Percentiles rank a stretch among this genome's conserved stretches.
Evolutionary conservation across 345 rosid genomes (phyloP).

Genomic region (Salix exigua): DNA sequence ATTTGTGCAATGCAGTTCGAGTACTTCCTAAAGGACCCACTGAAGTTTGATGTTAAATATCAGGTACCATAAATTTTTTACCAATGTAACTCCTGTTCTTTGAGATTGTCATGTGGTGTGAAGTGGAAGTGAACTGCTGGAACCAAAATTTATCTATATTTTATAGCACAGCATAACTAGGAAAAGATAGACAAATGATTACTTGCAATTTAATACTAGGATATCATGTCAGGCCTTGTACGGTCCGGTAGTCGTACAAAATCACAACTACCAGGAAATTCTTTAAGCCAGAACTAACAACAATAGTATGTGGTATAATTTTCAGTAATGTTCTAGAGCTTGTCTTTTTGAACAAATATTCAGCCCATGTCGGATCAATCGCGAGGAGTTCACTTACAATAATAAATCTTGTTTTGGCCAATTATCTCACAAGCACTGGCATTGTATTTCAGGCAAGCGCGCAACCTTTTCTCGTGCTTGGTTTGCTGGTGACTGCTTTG

Average conservation of each 20-base stretch:
- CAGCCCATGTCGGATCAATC: not conserved
- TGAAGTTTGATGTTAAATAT: constrained; percentile 87
- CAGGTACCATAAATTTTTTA: constrained; percentile 43
- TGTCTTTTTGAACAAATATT: not conserved
- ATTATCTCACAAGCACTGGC: not conserved
- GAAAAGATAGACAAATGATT: not conserved
- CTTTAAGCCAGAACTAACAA: too few species aligned
- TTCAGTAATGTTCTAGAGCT: too few species aligned
- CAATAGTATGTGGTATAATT: too few species aligned
- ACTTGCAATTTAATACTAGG: not conserved
- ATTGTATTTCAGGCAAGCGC: constrained; percentile 73
- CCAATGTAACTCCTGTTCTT: not conserved
- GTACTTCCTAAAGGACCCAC: constrained; percentile 92
- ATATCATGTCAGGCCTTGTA: not conserved
- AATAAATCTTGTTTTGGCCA: not conserved
- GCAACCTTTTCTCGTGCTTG: constrained; percentile 89
- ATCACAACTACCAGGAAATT: not conserved
- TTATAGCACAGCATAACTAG: not conserved
- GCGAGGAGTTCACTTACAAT: not conserved
- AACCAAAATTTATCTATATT: not conserved
- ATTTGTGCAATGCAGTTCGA: constrained; percentile 53
- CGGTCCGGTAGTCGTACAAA: not conserved
- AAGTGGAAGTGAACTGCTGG: not conserved
- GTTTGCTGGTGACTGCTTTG: constrained; percentile 84
- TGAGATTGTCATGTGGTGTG: not conserved